Percentiles rank a stretch among this genome's conserved stretches.
Evolutionary conservation across 2,329 filamentous ascomycete species (phyloP).

Genomic region (Tolypocladium inflatum): DNA sequence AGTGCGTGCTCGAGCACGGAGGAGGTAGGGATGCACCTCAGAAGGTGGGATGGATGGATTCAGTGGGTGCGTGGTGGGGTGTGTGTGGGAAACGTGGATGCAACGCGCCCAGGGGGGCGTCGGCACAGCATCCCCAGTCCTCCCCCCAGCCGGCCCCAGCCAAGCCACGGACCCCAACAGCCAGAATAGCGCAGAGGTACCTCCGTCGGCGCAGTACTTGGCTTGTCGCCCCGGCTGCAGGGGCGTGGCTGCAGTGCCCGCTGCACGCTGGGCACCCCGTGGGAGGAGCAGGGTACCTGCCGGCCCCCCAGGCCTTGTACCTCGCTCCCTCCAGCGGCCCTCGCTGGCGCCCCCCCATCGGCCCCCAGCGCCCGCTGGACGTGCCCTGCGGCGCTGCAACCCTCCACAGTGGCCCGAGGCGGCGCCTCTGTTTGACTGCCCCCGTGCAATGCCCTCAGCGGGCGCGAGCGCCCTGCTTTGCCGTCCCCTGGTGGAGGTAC

Average conservation of each 20-base stretch:
- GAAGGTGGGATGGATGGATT: not conserved
- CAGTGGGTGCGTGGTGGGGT: not conserved
- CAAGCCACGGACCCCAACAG: constrained; percentile 4
- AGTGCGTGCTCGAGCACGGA: not conserved
- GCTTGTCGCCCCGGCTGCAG: not conserved
- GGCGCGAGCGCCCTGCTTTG: not conserved
- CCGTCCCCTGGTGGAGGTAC: constrained; percentile 5
- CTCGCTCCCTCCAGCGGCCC: not conserved
- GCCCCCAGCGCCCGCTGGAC: not conserved
- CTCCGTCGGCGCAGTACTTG: constrained; percentile 1
- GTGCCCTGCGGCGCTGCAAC: constrained; percentile 1
- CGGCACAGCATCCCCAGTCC: constrained; percentile 3
- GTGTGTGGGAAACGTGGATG: not conserved
- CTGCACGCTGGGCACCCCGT: not conserved
- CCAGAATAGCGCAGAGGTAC: constrained; percentile 2
- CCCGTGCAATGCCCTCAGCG: not conserved
- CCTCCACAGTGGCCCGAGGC: not conserved
- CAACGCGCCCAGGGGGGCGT: constrained; percentile 1
- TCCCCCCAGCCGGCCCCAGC: constrained; percentile 3
- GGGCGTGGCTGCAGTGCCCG: not conserved
- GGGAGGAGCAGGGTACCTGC: not conserved
- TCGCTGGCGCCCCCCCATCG: not conserved
- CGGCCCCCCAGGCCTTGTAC: not conserved
- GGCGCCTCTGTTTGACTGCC: not conserved
- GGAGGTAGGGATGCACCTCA: not conserved